Evolutionary conservation across 768 basidiomycete species (phyloP), one percentile per base, ranked within the genome.

Genomic region (Termitomyces sp.): DNA sequence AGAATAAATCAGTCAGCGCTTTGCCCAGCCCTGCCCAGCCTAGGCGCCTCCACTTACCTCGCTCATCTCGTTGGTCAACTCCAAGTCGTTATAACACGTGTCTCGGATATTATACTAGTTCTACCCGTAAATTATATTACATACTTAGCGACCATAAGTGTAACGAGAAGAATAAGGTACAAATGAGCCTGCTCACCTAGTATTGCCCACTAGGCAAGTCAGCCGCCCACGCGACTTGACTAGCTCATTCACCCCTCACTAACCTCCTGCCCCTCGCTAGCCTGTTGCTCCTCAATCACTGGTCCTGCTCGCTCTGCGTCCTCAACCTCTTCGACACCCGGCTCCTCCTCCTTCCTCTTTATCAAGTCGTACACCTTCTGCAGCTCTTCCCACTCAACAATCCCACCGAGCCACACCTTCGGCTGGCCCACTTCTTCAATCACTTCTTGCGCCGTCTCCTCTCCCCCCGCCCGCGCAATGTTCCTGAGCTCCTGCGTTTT

Each of bases 401-500:
- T 54, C 6, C 68, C 62, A 0, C 73, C 70, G 50, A 71, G 58
- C 21, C 81, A 77, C 58, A 81, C 68, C 65, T 79, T 82, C 30
- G 74, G 75, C 63, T 69, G 73, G 0, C 78, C 81, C 45, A 66
- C 70, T 31, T 78, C 71, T 57, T 68, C 61, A 54, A 61, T 55
- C 23, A 64, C 72, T 53, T 74, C 56, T n/a, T 67, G 62, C 50
- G 74, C 63, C 3, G 75, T 74, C 45, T 80, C 71, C 46, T 67
- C 60, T 26, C 73, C 70, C 0, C 84, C 85, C 17, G 70, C 64
- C 31, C 73, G 66, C 7, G 86, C 78, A 28, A 86, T 60, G 53
- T 63, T 63, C 10, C 86, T 75, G 40, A 85, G 71, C 23, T 53
- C 50, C 58, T 70, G 62, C 49, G 86, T 74, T 8, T 40, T 57